Conservation (phyloP, 495 filamentous ascomycete species). For the Aspergillus taichungensis region DNA sequence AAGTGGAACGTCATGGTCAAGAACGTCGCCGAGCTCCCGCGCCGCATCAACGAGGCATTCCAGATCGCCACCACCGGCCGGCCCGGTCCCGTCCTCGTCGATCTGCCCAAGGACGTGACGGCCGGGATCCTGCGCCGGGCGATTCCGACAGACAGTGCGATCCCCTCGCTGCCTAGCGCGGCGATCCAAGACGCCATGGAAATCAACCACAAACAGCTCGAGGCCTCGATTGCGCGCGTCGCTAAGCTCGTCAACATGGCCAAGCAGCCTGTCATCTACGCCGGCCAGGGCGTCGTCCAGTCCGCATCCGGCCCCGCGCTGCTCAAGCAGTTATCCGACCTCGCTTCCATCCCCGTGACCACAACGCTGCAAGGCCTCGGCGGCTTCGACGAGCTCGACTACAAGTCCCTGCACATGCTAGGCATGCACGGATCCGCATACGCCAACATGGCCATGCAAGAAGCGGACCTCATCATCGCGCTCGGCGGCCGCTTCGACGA, state of each 20-base stretch:
- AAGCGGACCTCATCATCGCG: constrained; percentile 54
- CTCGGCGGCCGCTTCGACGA: constrained; percentile 59
- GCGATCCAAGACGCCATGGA: constrained; percentile 43
- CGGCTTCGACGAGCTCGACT: constrained; percentile 50
- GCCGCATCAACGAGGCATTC: constrained; percentile 54
- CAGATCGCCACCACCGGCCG: constrained; percentile 53
- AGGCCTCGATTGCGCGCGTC: constrained; percentile 33
- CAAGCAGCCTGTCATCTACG: constrained; percentile 54
- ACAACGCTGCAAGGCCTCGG: constrained; percentile 60
- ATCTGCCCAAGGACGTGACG: constrained; percentile 53
- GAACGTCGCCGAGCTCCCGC: constrained; percentile 49
- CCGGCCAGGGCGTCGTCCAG: constrained; percentile 49
- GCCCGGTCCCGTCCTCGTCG: constrained; percentile 55
- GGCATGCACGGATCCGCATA: constrained; percentile 60
- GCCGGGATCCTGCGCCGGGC: constrained; percentile 16
- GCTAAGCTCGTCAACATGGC: constrained; percentile 49
- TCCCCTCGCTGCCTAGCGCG: constrained; percentile 49
- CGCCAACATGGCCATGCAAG: constrained; percentile 58
- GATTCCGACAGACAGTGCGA: constrained; percentile 29
- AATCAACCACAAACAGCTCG: constrained; percentile 28
- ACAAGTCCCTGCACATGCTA: constrained; percentile 54
- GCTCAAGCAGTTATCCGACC: constrained; percentile 49
- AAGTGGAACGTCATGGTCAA: constrained; percentile 62
- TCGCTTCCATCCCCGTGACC: constrained; percentile 50
- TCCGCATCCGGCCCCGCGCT: constrained; percentile 43